These are phyloP conservation scores for Bacidia gigantensis DNA, from an alignment of 495 filamentous ascomycete species.

Conservation along the genomic window DNA sequence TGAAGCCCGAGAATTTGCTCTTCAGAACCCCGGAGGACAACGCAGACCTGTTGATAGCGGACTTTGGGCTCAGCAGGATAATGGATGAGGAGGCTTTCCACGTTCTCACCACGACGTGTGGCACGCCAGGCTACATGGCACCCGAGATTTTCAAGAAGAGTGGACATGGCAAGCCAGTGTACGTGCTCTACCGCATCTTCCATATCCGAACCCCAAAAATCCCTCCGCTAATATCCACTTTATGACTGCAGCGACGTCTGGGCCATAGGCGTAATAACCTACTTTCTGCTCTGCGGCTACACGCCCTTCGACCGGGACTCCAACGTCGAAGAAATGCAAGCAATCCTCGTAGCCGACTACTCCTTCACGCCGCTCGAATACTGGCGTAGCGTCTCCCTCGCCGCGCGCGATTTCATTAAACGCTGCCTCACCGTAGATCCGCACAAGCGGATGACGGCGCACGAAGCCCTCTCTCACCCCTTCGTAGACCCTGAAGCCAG, in stretches of 20 bases:
- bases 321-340: constrained; percentile 98
- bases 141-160: constrained; percentile 72
- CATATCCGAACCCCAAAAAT: background rate
- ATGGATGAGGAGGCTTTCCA: constrained; percentile 99
- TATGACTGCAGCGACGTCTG: constrained; percentile 46
- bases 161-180: constrained; percentile 69
- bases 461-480: constrained; percentile 77
- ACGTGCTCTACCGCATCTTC: constrained; percentile 22
- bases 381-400: constrained; percentile 83
- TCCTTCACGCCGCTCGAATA: constrained; percentile 91
- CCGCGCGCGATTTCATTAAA: constrained; percentile 80
- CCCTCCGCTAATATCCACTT: background rate
- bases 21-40: constrained; percentile 45
- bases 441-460: constrained; percentile 74
- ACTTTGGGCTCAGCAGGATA: constrained; percentile 87
- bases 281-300: constrained; percentile 95
- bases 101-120: constrained; percentile 92
- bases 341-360: constrained; percentile 92
- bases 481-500: constrained; percentile 51
- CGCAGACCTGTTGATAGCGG: constrained; percentile 74
- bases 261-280: constrained; percentile 76
- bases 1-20: constrained; percentile 44
- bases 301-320: constrained; percentile 96
- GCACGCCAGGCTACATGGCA: constrained; percentile 94
- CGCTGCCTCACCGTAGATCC: constrained; percentile 84